Evolutionary conservation across 106 monocot genomes (phyloP).

Genomic region (Platanthera zijinensis): DNA sequence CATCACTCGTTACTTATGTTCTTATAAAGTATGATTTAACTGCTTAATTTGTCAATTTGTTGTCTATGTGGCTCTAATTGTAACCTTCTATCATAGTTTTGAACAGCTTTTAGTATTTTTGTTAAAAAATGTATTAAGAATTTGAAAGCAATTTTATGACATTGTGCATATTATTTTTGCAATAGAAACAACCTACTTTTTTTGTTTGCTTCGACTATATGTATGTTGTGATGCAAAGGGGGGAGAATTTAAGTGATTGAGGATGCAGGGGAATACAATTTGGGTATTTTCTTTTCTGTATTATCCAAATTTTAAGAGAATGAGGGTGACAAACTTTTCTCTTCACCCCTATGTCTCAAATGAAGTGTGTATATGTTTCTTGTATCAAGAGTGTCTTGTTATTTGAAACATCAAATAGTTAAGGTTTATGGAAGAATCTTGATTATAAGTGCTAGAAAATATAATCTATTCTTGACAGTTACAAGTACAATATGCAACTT

Average conservation of each 20-base stretch:
- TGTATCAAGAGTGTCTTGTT: no score
- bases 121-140: not conserved
- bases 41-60: not conserved
- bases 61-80: not conserved
- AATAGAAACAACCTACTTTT: not conserved
- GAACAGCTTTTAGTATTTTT: not conserved
- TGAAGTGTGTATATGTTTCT: no score
- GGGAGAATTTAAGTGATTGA: not conserved
- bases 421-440: no score
- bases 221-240: no score
- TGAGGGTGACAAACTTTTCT: no score
- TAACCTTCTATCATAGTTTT: not conserved
- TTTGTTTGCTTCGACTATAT: no score
- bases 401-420: no score
- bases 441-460: no score
- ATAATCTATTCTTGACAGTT: no score
- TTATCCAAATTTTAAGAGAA: no score
- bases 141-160: not conserved
- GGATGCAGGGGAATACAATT: not conserved
- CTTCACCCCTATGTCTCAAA: no score
- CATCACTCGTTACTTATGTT: not conserved
- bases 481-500: no score
- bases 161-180: not conserved
- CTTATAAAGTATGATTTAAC: not conserved
- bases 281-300: not conserved